Evolutionary conservation across 1,139 yeast species (phyloP), one percentile per base, ranked within the genome.

Genomic region (Saccharomyces pastorianus): DNA sequence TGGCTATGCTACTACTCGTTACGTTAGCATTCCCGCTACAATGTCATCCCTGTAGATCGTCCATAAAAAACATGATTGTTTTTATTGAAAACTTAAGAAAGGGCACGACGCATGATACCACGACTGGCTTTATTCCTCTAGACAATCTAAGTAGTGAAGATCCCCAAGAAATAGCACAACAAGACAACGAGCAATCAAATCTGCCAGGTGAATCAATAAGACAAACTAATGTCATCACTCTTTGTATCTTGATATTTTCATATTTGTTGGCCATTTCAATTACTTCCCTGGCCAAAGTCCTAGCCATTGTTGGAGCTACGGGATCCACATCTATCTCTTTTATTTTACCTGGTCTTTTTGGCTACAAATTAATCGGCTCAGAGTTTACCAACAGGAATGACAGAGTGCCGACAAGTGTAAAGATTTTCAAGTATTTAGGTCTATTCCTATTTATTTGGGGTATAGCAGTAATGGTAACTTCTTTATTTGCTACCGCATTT

Each of bases 301-400:
- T 91, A 58, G 95, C 96, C 4, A 83, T 90, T 71, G 97, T 91
- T 8, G 98, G 98, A 2, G 85, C 96, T 2, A 91, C 97, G 0
- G 98, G 98, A 0, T 88, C 96, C 2, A 90, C 97, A 0, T 85
- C 96, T 11, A 91, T 91, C 56, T 88, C 96, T 14, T 91, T 91
- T 68, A 90, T 91, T 52, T 77, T 91, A 54, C 98, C 98, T 0
- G 98, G 98, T 0, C 74, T 90, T 41, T 91, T 91, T 70, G 96
- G 95, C 11, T 89, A 78, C 72, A 78, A 81, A 62, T 76, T 90
- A 60, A 79, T 85, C 31, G 78, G 79, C 2, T 70, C 78, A 2
- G 76, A 84, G 46, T 67, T 73, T 53, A 55, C 59, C 4, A 57
- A 61, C 2, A 46, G 57, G 2, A 49, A 57, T 17, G 65, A 68